Percentiles rank a stretch among this genome's conserved stretches.
Conservation (phyloP, 441 rosid genomes). For the Daphne laureola region DNA sequence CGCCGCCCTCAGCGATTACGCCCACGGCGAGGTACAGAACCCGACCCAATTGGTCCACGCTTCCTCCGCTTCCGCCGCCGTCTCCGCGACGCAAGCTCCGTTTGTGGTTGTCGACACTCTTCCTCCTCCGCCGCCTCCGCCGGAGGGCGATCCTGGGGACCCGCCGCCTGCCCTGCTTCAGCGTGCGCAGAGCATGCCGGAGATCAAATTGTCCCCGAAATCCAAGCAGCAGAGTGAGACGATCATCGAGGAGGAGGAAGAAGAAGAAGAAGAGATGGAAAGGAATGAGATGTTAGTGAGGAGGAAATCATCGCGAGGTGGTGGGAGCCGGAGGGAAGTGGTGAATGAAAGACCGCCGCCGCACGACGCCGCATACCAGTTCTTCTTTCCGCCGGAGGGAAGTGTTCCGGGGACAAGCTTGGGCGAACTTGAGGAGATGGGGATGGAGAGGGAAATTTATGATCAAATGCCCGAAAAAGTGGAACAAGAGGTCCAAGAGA, state of each 20-base stretch:
- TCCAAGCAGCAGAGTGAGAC: slow-evolving; percentile 23
- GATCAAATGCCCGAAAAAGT: slow-evolving; percentile 19
- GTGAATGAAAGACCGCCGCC: slow-evolving; percentile 23
- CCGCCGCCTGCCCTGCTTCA: slow-evolving; percentile 33
- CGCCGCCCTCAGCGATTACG: slow-evolving; percentile 79
- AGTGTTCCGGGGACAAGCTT: slow-evolving; percentile 49
- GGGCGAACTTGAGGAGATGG: slow-evolving; percentile 35
- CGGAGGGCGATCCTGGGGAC: not conserved
- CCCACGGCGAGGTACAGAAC: slow-evolving; percentile 51
- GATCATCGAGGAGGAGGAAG: slow-evolving; percentile 42
- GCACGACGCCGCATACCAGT: slow-evolving; percentile 26
- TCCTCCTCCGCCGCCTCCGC: slow-evolving; percentile 49
- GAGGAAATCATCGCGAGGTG: slow-evolving; percentile 41
- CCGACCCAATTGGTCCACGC: slow-evolving; percentile 16
- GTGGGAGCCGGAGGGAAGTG: slow-evolving; percentile 15
- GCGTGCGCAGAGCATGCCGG: slow-evolving; percentile 79
- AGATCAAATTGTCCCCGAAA: slow-evolving; percentile 45
- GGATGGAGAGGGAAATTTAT: slow-evolving; percentile 15
- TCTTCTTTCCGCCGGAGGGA: slow-evolving; percentile 38
- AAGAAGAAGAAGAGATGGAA: slow-evolving; percentile 36
- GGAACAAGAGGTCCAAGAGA: slow-evolving; percentile 16
- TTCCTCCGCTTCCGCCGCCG: not conserved
- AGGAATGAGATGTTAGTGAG: slow-evolving; percentile 26
- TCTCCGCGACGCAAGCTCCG: slow-evolving; percentile 12
- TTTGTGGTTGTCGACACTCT: slow-evolving; percentile 12